Evolutionary conservation across 148 eudicot genomes (phyloP), one percentile per base, ranked within the genome.

Genomic region (Talinum fruticosum): DNA sequence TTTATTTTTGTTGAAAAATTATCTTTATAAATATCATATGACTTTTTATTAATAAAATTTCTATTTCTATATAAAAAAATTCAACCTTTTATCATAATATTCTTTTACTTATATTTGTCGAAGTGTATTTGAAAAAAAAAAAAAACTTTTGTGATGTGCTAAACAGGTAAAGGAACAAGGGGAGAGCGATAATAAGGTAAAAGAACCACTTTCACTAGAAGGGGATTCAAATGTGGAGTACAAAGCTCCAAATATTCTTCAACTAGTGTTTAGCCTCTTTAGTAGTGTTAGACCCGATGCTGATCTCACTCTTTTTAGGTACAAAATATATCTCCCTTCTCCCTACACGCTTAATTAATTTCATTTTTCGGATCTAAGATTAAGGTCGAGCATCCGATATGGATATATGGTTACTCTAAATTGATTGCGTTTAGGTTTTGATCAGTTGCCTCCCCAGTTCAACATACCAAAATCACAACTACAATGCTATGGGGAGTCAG

Each of bases 391-490:
- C 5, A n/a, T n/a, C n/a, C n/a, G n/a, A n/a, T n/a, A n/a, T n/a
- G n/a, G n/a, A n/a, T n/a, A n/a, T n/a, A n/a, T n/a, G n/a, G n/a
- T n/a, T n/a, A n/a, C n/a, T n/a, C n/a, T 54, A 62, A 28, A n/a
- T 59, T 51, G n/a, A n/a, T 28, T 21, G 8, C 23, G n/a, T 37
- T 59, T 62, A 37, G 37, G 21, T 38, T 71, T 44, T 72, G 29
- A 76, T 33, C 87, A 93, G 96, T 66, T 91, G 76, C 94, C 98
- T 23, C 92, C 98, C 5, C n/a, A 76, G 51, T 91, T 93, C 82
- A 93, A 93, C 84, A 76, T 91, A 72, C 98, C 98, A 34, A 93
- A 93, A 78, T 86, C 98, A 68, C 89, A 88, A 69, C 91, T 93
- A 23, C 98, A 93, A 78, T 86, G 89, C 66, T 90, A 88, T 76